Conservation (phyloP, 495 filamentous ascomycete species). For the Penicillium goetzii region DNA sequence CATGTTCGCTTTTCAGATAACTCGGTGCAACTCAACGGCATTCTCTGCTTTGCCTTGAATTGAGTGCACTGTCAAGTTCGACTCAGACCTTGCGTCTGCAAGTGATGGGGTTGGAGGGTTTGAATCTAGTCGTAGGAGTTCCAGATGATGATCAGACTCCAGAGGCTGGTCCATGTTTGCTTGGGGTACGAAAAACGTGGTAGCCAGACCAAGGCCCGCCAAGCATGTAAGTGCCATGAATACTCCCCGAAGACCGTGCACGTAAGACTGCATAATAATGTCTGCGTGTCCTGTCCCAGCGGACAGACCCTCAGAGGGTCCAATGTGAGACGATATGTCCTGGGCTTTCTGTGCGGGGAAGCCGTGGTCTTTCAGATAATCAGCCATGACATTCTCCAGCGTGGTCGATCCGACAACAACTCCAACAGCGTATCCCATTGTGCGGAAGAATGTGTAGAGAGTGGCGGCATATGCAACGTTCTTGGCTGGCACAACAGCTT, state of each 20-base stretch:
- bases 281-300: background rate
- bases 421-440: conserved; percentile 7
- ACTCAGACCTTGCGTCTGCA: background rate
- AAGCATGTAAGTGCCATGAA: conserved; percentile 7
- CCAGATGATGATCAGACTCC: conserved; percentile 10
- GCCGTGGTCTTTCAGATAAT: conserved; percentile 5
- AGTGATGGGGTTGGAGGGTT: background rate
- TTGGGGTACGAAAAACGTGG: conserved; percentile 1
- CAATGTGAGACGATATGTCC: conserved; percentile 5
- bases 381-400: conserved; percentile 7
- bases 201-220: background rate
- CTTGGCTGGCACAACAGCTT: conserved; percentile 5
- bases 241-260: conserved; percentile 3
- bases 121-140: background rate
- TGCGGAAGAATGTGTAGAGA: conserved; percentile 8
- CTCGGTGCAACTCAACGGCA: conserved; percentile 3
- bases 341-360: conserved; percentile 8
- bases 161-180: conserved; percentile 9
- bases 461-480: conserved; percentile 10
- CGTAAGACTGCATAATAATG: conserved; percentile 6
- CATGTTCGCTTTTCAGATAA: conserved; percentile 4
- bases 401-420: background rate
- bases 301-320: background rate
- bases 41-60: background rate
- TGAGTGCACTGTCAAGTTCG: background rate